Conservation (phyloP, 208 protist genomes). For the Leishmania braziliensis region DNA sequence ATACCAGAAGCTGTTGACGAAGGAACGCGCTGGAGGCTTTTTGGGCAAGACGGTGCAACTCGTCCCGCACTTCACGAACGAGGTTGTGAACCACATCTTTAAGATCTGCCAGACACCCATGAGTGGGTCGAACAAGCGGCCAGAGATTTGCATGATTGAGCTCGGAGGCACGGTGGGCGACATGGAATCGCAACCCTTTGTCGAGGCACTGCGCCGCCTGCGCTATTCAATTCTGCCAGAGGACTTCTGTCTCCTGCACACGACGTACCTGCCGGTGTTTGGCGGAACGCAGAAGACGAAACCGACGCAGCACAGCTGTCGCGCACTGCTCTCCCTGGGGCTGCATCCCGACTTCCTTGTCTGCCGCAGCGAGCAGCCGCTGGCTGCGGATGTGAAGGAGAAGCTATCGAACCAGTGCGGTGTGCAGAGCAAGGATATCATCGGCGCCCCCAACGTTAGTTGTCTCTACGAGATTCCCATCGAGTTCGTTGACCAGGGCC, state of each 20-base stretch:
- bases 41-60: constrained; percentile 99
- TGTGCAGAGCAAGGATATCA: constrained; percentile 93
- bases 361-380: constrained; percentile 93
- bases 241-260: constrained; percentile 91
- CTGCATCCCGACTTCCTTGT: constrained; percentile 98
- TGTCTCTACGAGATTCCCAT: constrained; percentile 97
- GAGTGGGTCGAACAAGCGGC: constrained; percentile 63
- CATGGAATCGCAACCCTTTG: constrained; percentile 99
- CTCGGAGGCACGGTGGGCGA: constrained; percentile 98
- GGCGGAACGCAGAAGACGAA: constrained; percentile 99
- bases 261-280: constrained; percentile 90
- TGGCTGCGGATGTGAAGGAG: constrained; percentile 71
- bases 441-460: constrained; percentile 95
- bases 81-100: constrained; percentile 90
- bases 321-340: constrained; percentile 95
- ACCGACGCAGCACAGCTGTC: constrained; percentile 98
- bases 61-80: constrained; percentile 94
- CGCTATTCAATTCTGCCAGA: constrained; percentile 78
- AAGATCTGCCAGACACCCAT: constrained; percentile 90
- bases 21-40: constrained; percentile 97
- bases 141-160: constrained; percentile 98
- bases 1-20: constrained; percentile 95
- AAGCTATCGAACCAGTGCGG: constrained; percentile 99
- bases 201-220: constrained; percentile 97
- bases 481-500: constrained; percentile 90